Conservation (phyloP, 805 yeast species). For the Myxozyma nipponensis region DNA sequence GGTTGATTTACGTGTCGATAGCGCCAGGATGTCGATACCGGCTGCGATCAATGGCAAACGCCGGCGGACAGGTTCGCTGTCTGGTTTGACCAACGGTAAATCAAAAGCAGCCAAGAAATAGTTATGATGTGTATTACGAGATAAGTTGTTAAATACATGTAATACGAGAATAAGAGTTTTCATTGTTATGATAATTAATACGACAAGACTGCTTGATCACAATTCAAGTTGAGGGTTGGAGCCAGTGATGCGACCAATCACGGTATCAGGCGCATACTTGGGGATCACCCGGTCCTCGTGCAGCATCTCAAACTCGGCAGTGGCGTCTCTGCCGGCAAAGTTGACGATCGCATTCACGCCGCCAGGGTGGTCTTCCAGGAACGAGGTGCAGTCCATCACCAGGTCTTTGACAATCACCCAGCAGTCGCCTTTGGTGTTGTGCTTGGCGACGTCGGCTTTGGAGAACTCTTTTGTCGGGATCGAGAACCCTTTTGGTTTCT, state of each 20-base stretch:
- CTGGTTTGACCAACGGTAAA: no score
- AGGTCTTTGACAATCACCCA: constrained; percentile 71
- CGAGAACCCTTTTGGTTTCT: constrained; percentile 30
- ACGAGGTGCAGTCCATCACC: constrained; percentile 58
- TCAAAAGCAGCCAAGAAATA: no score
- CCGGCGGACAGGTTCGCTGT: no score
- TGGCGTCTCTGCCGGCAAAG: constrained; percentile 79
- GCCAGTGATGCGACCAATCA: constrained; percentile 53
- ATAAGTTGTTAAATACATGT: no score
- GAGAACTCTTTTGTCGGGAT: constrained; percentile 48
- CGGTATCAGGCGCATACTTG: constrained; percentile 47
- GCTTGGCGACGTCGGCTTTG: constrained; percentile 46
- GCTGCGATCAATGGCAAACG: no score
- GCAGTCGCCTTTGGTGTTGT: constrained; percentile 54
- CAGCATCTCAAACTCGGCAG: constrained; percentile 59
- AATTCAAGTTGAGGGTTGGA: constrained; percentile 43
- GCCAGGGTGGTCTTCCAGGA: constrained; percentile 62
- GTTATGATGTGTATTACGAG: no score
- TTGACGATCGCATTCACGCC: constrained; percentile 62
- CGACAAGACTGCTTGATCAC: constrained; percentile 2
- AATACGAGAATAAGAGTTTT: not conserved
- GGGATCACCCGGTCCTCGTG: constrained; percentile 56
- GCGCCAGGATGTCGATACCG: no score
- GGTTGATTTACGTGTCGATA: not conserved
- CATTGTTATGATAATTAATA: not conserved